Base-by-base conservation (phyloP, 768 basidiomycete species). In the Lentinula guzmanii region DNA sequence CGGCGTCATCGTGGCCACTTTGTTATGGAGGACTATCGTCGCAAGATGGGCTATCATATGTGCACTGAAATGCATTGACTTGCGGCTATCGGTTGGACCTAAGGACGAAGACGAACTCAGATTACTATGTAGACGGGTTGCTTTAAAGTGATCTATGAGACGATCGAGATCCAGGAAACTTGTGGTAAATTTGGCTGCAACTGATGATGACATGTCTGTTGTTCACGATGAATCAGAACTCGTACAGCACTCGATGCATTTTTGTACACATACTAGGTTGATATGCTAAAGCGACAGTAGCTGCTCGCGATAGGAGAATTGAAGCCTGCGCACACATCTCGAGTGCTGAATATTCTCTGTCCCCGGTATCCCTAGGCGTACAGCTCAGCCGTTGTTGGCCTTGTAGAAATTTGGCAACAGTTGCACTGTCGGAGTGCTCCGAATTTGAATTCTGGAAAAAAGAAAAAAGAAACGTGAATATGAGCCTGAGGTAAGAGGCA, bases 251-350 rank as follows among this genome's bases (percentile, higher is more conserved):
- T 10, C 1, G 5, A 13, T 5, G 16, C 5, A 43, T 43, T 39
- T n/a, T 41, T 24, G 35, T 5, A 50, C 15, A 60, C 67, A 10
- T 58, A 75, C 73, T 65, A 13, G 60, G 41, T 2, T 31, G 21
- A 10, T 62, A 69, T 10, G 55, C 66, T 1, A 61, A 48, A 3
- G 63, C 61, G 2, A 72, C 28, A 28, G 56, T 48, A 5, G 51
- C 52, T 1, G 66, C 71, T 54, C 74, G 65, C 15, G 68, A 61
- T 3, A 74, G 68, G 4, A 74, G 62, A 8, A 70, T 67, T 0
- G 65, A 18, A 5, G 37, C n/a, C 24, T n/a, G 34, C 31, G 21
- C 59, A 37, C 18, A 37, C 39, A 51, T 16, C 31, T 42, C 10
- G 43, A 31, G 18, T 24, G 11, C 28, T 34, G 35, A 64, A 34